phyloP scores from a whole-genome alignment of 2,329 filamentous ascomycete genomes.

The Gliomastix tumulicola region DNA sequence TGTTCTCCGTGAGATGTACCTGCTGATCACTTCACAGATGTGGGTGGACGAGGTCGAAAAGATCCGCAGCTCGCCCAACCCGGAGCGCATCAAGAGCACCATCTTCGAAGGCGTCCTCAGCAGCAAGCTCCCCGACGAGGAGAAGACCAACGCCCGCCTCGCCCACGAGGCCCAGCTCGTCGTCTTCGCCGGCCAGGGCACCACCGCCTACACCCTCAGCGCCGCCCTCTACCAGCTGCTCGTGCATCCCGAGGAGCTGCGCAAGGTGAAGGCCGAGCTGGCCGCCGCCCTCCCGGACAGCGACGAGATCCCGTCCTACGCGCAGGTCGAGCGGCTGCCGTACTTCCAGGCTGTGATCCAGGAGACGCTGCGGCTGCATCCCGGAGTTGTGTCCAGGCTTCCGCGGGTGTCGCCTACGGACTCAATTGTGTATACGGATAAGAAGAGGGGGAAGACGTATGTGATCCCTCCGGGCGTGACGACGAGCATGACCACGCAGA shows the following conservation, averaged over 20 bases:
- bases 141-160: conserved; percentile 2
- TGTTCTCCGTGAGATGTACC: too few species aligned
- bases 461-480: not conserved
- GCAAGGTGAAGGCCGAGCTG: conserved; percentile 1
- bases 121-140: conserved; percentile 1
- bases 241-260: not conserved
- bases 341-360: conserved; percentile 4
- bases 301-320: conserved; percentile 1
- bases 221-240: conserved; percentile 3
- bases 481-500: not conserved
- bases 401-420: not conserved
- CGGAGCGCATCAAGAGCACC: conserved; percentile 1
- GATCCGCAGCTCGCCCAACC: conserved; percentile 3
- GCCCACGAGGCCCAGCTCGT: conserved; percentile 4
- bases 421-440: not conserved
- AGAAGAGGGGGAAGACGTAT: not conserved
- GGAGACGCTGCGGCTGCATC: conserved; percentile 4
- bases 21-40: too few species aligned
- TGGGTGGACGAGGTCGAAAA: conserved; percentile 1
- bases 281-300: not conserved
- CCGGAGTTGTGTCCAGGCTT: not conserved
- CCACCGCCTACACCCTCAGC: conserved; percentile 5
- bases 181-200: conserved; percentile 3
- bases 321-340: conserved; percentile 2
- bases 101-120: conserved; percentile 3